Evolutionary conservation across 2,329 filamentous ascomycete genomes (phyloP), one percentile per base, ranked within the genome.

Genomic region (Arthrobotrys iridis): DNA sequence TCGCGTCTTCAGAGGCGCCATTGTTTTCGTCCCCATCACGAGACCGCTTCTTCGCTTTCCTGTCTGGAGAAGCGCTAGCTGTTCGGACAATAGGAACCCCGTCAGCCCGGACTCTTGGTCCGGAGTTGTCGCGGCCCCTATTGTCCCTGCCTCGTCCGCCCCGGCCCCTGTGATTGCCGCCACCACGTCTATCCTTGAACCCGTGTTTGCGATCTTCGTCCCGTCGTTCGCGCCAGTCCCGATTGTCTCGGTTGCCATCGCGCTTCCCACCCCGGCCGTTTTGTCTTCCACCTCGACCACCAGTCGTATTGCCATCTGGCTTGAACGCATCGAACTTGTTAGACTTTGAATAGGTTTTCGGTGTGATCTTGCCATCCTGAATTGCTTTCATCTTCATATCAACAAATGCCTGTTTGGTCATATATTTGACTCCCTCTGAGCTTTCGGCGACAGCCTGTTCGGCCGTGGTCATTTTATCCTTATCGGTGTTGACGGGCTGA

Each of bases 321-420:
- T 87, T 86, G 76, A 82, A 87, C 80, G 87, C 87, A 37, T 77
- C 76, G 30, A 77, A 76, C 35, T 76, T 79, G 10, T 45, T 43
- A 20, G 28, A 63, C n/a, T 57, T 46, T 11, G 62, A 35, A 37
- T 77, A 77, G 6, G 77, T 77, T 79, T 84, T 88, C 76, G 90
- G 88, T 81, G 88, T 84, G 52, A 93, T 84, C 80, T 88, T 88
- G 74, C 92, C 91, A 45, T 88, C 86, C 78, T 88, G 86, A 79
- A 94, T 93, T 37, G 91, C 87, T 64, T 88, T 84, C 68, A 86
- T 86, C 85, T 94, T 94, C 82, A 90, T 88, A n/a, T 90, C 86
- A 78, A 91, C 90, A 83, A 99, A 99, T 15, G 88, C 91, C 80
- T 88, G 88, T 89, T 99, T 99, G 83, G 88, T 89, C 88, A 92